phyloP scores from a whole-genome alignment of 176 grass and related monocot genomes.

The Oryza longistaminata region DNA sequence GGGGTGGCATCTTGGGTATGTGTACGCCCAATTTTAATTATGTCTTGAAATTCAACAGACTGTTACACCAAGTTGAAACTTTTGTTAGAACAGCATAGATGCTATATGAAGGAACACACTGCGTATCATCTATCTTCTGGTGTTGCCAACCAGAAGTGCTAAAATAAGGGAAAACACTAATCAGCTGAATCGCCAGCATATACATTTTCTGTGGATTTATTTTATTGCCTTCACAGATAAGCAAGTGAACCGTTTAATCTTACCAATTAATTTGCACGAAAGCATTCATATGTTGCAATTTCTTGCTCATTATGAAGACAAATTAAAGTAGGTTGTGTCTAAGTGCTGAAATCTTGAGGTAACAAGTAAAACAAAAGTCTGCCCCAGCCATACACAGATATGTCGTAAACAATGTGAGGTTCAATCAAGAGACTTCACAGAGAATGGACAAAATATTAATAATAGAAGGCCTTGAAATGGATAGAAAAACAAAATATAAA shows the following conservation, averaged over 20 bases:
- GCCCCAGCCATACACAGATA: background rate
- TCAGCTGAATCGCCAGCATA: conserved; percentile 11
- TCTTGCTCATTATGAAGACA: background rate
- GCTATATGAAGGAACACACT: conserved; percentile 5
- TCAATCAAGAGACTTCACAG: background rate
- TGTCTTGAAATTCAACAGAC: conserved; percentile 93
- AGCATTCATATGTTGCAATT: background rate
- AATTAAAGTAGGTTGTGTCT: background rate
- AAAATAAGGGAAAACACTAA: conserved; percentile 15
- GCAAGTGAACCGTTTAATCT: background rate
- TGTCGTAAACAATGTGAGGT: background rate
- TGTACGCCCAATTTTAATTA: conserved; percentile 93
- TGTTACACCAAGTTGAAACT: conserved; percentile 38
- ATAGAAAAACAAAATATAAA: background rate
- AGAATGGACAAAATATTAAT: background rate
- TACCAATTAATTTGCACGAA: background rate
- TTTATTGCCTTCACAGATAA: background rate
- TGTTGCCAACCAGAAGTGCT: background rate
- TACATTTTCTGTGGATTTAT: background rate
- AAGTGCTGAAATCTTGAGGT: background rate
- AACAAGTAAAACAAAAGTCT: background rate
- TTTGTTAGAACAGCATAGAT: conserved; percentile 9
- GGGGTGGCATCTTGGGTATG: conserved; percentile 99
- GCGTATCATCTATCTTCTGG: background rate
- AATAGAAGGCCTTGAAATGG: conserved; percentile 12